Evolutionary conservation across 192 early-diverging fungal genomes (phyloP).

Genomic region (Allomyces arbusculus): DNA sequence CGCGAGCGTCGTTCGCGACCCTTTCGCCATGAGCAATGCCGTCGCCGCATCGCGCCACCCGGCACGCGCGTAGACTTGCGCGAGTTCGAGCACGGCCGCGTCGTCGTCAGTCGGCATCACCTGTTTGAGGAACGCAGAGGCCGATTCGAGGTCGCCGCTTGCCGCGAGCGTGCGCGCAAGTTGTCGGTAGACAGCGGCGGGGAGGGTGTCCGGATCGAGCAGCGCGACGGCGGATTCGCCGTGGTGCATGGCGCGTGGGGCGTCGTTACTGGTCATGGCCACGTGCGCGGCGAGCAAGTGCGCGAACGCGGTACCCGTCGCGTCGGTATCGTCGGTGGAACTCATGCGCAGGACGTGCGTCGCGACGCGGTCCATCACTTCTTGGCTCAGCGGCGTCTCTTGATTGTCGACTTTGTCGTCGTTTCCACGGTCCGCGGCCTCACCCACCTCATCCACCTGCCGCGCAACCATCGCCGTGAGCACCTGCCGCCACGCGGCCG

Average conservation of each 20-base stretch:
- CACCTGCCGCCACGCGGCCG: too few relatives aligned
- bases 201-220: background rate
- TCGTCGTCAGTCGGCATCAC: background rate
- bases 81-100: background rate
- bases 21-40: background rate
- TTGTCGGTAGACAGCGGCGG: background rate
- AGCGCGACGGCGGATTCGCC: background rate
- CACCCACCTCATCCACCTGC: background rate
- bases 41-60: background rate
- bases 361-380: background rate
- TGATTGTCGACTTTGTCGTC: background rate
- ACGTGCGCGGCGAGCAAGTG: background rate
- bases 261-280: background rate
- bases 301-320: background rate
- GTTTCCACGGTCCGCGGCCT: background rate
- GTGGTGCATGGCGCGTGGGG: background rate
- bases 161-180: background rate
- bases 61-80: background rate
- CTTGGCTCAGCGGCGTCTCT: background rate
- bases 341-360: background rate
- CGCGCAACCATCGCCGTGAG: background rate
- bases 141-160: background rate
- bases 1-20: background rate
- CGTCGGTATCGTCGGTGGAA: background rate
- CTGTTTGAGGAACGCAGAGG: background rate